These are phyloP conservation scores for Golubevia sp. DNA, from an alignment of 1,284 basidiomycete genomes.

Conservation along the genomic window DNA sequence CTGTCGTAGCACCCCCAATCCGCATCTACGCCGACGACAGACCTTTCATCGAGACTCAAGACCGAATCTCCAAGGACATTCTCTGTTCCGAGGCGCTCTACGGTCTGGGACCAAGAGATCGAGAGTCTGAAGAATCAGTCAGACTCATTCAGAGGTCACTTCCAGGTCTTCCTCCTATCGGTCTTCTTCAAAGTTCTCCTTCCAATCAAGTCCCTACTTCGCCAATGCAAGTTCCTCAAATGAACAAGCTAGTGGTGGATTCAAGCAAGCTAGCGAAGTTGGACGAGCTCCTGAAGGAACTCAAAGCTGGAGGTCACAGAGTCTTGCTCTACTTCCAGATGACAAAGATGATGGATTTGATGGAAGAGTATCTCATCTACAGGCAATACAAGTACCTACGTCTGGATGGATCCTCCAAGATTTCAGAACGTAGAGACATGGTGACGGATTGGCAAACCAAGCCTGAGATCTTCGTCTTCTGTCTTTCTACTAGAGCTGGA, in stretches of 20 bases:
- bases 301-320: conserved; percentile 58
- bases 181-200: conserved; percentile 39
- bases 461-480: conserved; percentile 34
- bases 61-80: conserved; percentile 24
- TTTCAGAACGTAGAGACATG: conserved; percentile 60
- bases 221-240: conserved; percentile 58
- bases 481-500: conserved; percentile 59
- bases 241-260: conserved; percentile 61
- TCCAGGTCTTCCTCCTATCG: conserved; percentile 47
- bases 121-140: conserved; percentile 35
- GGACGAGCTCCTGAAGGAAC: conserved; percentile 53
- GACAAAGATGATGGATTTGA: conserved; percentile 61
- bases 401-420: conserved; percentile 58
- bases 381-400: conserved; percentile 61
- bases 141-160: conserved; percentile 31
- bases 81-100: conserved; percentile 42
- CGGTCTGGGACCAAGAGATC: conserved; percentile 34
- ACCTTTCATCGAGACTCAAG: conserved; percentile 41
- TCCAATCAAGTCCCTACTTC: conserved; percentile 49
- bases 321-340: conserved; percentile 62
- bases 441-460: conserved; percentile 62
- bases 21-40: conserved; percentile 41
- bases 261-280: conserved; percentile 59
- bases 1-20: conserved; percentile 51
- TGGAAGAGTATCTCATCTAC: conserved; percentile 61